Evolutionary conservation across 2,329 filamentous ascomycete genomes (phyloP).

Genomic region (Emmonsiellopsis sp.): DNA sequence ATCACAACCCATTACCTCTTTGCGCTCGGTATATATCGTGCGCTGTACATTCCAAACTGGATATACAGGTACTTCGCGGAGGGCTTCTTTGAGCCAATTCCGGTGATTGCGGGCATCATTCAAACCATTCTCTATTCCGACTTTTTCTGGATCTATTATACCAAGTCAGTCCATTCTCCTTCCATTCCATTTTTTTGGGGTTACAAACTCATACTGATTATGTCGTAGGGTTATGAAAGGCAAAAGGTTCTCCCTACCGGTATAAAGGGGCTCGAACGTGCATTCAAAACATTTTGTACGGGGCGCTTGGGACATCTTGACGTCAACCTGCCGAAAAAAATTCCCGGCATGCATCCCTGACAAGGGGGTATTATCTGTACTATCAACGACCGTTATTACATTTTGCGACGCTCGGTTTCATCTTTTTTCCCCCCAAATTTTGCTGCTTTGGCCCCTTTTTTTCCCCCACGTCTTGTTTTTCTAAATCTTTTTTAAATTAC

Average conservation of each 20-base stretch:
- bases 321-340: too few species aligned
- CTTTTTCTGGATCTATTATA: slow-evolving; percentile 99
- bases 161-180: slow-evolving; percentile 69
- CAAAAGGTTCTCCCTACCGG: slow-evolving; percentile 78
- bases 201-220: not conserved
- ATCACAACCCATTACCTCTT: slow-evolving; percentile 98
- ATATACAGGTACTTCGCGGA: slow-evolving; percentile 82
- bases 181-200: not conserved
- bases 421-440: too few species aligned
- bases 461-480: too few species aligned
- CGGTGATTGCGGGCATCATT: slow-evolving; percentile 77
- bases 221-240: slow-evolving; percentile 60
- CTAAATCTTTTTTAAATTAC: too few species aligned
- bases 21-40: slow-evolving; percentile 81
- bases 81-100: slow-evolving; percentile 74
- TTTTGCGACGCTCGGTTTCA: not conserved
- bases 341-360: too few species aligned
- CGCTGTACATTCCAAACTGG: slow-evolving; percentile 98
- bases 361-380: too few species aligned
- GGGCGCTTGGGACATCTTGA: not conserved
- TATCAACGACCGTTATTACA: not conserved
- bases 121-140: slow-evolving; percentile 96
- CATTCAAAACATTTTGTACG: too few species aligned
- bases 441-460: too few species aligned
- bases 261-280: slow-evolving; percentile 40